phyloP scores from a whole-genome alignment of 202 grass and related monocot genomes.

The Tripidium arundinaceum region DNA sequence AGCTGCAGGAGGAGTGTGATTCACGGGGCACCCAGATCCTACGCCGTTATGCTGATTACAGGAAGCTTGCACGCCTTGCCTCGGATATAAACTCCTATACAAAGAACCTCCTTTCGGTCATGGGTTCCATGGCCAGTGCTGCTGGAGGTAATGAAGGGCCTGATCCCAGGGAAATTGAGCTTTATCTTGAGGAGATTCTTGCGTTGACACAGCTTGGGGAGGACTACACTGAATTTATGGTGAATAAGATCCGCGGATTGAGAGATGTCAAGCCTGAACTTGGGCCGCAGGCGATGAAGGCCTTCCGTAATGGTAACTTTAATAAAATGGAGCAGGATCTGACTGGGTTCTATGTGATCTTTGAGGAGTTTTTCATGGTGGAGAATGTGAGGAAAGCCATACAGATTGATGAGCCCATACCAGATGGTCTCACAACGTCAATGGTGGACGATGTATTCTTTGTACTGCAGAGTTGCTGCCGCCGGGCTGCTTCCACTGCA shows the following conservation, averaged over 20 bases:
- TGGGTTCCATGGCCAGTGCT: conserved; percentile 49
- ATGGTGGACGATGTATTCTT: conserved; percentile 95
- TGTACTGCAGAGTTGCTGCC: conserved; percentile 82
- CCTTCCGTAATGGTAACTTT: conserved; percentile 79
- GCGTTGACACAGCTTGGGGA: conserved; percentile 86
- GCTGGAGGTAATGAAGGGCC: conserved; percentile 54
- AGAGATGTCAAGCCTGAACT: conserved; percentile 64
- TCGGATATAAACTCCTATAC: conserved; percentile 91
- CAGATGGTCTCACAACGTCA: conserved; percentile 72
- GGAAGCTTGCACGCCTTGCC: conserved; percentile 55
- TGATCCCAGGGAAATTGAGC: conserved; percentile 75
- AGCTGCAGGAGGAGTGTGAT: conserved; percentile 96
- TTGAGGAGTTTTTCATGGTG: conserved; percentile 99
- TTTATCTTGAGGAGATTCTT: conserved; percentile 55
- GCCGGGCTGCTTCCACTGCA: conserved; percentile 67
- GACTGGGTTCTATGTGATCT: conserved; percentile 81
- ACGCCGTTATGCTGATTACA: conserved; percentile 65
- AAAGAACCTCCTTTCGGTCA: conserved; percentile 64
- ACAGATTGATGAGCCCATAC: conserved; percentile 64
- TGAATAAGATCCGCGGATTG: conserved; percentile 74
- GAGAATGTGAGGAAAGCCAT: conserved; percentile 96
- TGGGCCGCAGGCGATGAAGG: conserved; percentile 61
- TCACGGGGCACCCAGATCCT: conserved; percentile 80
- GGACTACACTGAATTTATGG: conserved; percentile 94
- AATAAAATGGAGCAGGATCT: conserved; percentile 77